Percentiles rank a stretch among this genome's conserved stretches.
phyloP scores from a whole-genome alignment of 495 filamentous ascomycete species.

The Penicillium argentinense region DNA sequence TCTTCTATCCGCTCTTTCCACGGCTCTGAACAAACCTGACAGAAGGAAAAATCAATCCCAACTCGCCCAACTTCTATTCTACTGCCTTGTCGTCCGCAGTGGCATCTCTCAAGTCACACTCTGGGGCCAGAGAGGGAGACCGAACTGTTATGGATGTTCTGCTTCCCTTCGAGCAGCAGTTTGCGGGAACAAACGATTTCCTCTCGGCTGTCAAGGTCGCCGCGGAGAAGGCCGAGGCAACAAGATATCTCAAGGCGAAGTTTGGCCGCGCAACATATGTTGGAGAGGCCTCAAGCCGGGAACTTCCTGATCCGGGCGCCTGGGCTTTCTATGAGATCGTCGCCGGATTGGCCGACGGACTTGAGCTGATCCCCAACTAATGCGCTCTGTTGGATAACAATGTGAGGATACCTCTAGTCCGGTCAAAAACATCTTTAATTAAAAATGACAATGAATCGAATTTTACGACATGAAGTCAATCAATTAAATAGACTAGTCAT shows the following conservation, averaged over 20 bases:
- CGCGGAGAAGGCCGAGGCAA: conserved; percentile 2
- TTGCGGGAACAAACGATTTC: background rate
- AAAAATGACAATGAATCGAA: no score
- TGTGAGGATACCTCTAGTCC: no score
- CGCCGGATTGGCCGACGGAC: conserved; percentile 9
- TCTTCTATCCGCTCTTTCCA: conserved; percentile 2
- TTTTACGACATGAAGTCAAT: no score
- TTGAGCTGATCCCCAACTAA: background rate
- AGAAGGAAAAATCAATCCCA: conserved; percentile 1
- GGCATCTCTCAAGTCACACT: background rate
- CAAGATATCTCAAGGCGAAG: conserved; percentile 6
- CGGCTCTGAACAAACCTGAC: background rate
- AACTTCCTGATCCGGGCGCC: conserved; percentile 3
- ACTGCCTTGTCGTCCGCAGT: conserved; percentile 1
- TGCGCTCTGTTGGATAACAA: no score
- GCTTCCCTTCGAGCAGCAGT: conserved; percentile 1
- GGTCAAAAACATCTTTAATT: no score
- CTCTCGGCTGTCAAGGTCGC: background rate
- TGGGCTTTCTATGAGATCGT: conserved; percentile 13
- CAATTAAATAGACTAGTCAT: no score
- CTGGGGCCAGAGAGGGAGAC: conserved; percentile 4
- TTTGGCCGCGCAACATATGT: conserved; percentile 7
- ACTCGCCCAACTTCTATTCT: background rate
- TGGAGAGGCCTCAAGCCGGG: conserved; percentile 2
- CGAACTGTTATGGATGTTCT: conserved; percentile 12